A percentile compares a stretch with the other conserved stretches of the same genome.
Evolutionary conservation across 495 filamentous ascomycete genomes (phyloP).

Genomic region (Aspergillus steynii): DNA sequence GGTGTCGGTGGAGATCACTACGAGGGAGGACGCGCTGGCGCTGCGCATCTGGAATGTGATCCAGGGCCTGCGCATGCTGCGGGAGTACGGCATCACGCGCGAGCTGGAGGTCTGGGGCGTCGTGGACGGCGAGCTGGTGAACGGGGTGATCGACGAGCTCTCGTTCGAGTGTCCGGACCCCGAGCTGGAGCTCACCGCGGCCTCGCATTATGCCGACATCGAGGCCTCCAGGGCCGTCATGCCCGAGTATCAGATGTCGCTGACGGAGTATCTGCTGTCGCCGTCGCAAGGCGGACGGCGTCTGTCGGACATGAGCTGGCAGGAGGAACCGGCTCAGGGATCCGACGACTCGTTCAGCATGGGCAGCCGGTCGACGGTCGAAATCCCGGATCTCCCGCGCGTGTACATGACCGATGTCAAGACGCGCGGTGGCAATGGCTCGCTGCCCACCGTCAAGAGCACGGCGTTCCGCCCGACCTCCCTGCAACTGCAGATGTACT

Average conservation of each 20-base stretch:
- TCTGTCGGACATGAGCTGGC: constrained; percentile 31
- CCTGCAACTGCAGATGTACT: constrained; percentile 90
- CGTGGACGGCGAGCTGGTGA: constrained; percentile 79
- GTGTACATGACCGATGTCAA: constrained; percentile 89
- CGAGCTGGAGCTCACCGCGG: constrained; percentile 59
- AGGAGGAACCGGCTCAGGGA: constrained; percentile 7
- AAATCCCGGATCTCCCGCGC: constrained; percentile 33
- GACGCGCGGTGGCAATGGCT: constrained; percentile 61
- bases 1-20: constrained; percentile 68
- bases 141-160: constrained; percentile 87
- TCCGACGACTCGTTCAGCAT: constrained; percentile 9
- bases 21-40: constrained; percentile 79
- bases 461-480: constrained; percentile 72
- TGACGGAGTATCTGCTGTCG: constrained; percentile 50
- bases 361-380: constrained; percentile 22
- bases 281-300: constrained; percentile 39
- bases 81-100: constrained; percentile 76
- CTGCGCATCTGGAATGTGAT: constrained; percentile 90
- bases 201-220: constrained; percentile 34
- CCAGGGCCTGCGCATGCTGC: constrained; percentile 75
- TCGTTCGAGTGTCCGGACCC: constrained; percentile 74
- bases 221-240: constrained; percentile 36
- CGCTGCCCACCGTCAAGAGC: constrained; percentile 60
- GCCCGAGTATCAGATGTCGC: constrained; percentile 55
- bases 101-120: constrained; percentile 94